Evolutionary conservation across 768 basidiomycete genomes (phyloP), one percentile per base, ranked within the genome.

Genomic region (Rickenella mellea): DNA sequence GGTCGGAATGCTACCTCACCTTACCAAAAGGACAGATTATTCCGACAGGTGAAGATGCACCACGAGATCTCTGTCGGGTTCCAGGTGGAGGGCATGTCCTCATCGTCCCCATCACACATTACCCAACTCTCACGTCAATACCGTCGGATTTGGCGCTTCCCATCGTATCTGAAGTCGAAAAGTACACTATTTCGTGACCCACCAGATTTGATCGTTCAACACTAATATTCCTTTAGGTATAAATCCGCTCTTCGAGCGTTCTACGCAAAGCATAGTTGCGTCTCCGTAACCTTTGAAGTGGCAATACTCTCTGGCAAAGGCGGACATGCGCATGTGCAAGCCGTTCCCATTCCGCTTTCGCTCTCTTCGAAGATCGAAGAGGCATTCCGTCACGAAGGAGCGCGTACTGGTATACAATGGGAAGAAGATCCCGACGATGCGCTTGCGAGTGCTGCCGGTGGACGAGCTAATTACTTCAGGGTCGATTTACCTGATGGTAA

Each of bases 11-110:
- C 55, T 99, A 99, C 65, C 64, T 97, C 38, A 93, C 96, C 0
- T 65, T 98, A n/a, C 87, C 96, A 0, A 98, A 96, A 58, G 96
- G 96, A 2, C 91, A 94, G 59, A 81, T 98, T 31, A 74, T 89
- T 32, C 86, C 88, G 14, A 93, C 91, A 5, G 79, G 80, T 33
- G 70, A 75, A 21, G 59, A 68, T 2, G 61, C 65, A 14, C 6
- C 45, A 61, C 10, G 55, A 44, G 41, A 10, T 50, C 49, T 61
- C 49, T 50, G 56, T 48, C 42, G 50, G 45, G 83, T 98, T 17
- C 96, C 96, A 1, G 96, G 96, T 15, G 96, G 96, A 17, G 96
- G 96, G 0, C 96, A 99, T 57, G 82, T 94, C 27, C 74, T 99
- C 28, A 84, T 98, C 43, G 83, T 97, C 21, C 89, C 90, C 11